These are phyloP conservation scores for Candida schatavii DNA, from an alignment of 805 yeast species.

Conservation along the genomic window DNA sequence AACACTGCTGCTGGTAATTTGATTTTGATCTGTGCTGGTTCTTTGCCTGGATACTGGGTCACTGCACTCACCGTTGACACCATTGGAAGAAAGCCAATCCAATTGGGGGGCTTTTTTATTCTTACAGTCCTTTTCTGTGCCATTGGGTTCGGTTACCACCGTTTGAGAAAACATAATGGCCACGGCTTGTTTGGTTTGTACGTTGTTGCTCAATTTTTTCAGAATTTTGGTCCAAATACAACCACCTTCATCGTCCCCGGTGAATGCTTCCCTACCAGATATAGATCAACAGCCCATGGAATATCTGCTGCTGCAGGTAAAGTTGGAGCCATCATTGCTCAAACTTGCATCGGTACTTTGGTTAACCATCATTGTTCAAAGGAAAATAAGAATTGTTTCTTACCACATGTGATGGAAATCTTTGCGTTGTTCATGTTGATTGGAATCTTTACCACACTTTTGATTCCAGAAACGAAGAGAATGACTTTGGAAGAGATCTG, in stretches of 20 bases:
- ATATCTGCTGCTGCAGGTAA: conserved; percentile 91
- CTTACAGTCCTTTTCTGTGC: conserved; percentile 72
- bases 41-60: conserved; percentile 92
- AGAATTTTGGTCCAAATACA: conserved; percentile 90
- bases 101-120: conserved; percentile 69
- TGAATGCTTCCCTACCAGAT: conserved; percentile 91
- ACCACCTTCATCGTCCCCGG: conserved; percentile 91
- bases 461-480: conserved; percentile 90
- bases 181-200: conserved; percentile 73
- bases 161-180: conserved; percentile 41
- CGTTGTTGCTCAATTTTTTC: conserved; percentile 81
- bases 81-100: conserved; percentile 83
- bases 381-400: conserved; percentile 65
- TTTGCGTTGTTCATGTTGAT: conserved; percentile 88
- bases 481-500: conserved; percentile 81
- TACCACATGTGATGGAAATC: conserved; percentile 91
- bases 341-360: conserved; percentile 81
- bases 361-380: conserved; percentile 73
- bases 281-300: conserved; percentile 95
- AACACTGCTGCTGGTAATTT: conserved; percentile 88
- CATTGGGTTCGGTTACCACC: conserved; percentile 83
- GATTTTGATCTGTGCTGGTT: conserved; percentile 91
- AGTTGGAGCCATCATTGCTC: conserved; percentile 90
- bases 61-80: conserved; percentile 76
- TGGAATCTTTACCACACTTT: conserved; percentile 63